Base-by-base conservation (phyloP, 768 basidiomycete species). In the Lentinula sp. region DNA sequence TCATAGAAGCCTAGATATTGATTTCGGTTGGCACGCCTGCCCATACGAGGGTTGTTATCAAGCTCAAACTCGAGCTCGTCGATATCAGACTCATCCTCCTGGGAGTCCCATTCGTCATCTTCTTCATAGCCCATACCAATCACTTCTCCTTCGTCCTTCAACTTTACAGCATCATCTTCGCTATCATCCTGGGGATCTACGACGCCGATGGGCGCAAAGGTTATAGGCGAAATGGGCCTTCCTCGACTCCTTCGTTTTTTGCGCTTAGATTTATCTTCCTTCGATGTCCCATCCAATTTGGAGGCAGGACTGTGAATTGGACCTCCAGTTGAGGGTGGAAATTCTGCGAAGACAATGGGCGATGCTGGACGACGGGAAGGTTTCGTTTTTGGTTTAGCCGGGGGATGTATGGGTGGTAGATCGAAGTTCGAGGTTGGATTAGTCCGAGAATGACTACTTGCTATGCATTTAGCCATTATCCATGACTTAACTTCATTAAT, bases 311-410 rank as follows among this genome's bases (percentile, higher is more conserved):
- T 33, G 18, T 41, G 45, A 39, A 28, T 9, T 8, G 45, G 33
- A 15, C 28, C 42, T 18, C 45, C 59, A 9, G 36, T 18, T n/a
- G 48, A n/a, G 3, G 49, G 59, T 41, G 48, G n/a, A 51, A 77
- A 76, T 1, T 78, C 79, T 0, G 87, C 87, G 64, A 90, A 91
- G 0, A 82, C 85, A 67, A 90, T 89, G 13, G 88, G 90, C 0
- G 86, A 88, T 0, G 84, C 78, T 1, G 86, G 74, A 6, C 86
- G 79, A 7, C 68, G 64, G 46, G 69, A 8, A 59, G 65, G n/a
- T 35, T 52, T 23, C 23, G 15, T 41, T 53, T 56, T 55, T 51
- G 48, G 59, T 48, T 32, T 45, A n/a, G 64, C 62, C 28, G 67
- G 63, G 45, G 65, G 37, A 64, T 66, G 33, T 45, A 64, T 54